Evolutionary conservation across 768 basidiomycete species (phyloP).

Genomic region (Lactifluus piperatus): DNA sequence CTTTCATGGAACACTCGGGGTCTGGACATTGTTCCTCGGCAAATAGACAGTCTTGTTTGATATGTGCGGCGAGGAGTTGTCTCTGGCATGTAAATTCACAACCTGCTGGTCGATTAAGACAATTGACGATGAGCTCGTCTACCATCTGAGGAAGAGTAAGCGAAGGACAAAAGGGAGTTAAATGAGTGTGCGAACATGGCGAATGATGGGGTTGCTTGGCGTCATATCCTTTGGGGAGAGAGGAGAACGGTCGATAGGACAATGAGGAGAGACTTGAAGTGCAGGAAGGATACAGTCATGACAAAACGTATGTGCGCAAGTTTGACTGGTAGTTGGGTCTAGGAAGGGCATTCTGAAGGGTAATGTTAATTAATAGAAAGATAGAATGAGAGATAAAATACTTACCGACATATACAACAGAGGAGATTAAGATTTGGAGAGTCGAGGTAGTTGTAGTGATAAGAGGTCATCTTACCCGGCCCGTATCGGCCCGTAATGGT

Average conservation of each 20-base stretch:
- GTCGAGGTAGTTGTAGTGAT: constrained; percentile 12
- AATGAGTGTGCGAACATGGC: constrained; percentile 44
- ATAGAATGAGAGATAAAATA: background rate
- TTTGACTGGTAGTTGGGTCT: constrained; percentile 62
- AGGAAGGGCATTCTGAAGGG: constrained; percentile 54
- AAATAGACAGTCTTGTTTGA: constrained; percentile 53
- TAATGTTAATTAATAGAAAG: background rate
- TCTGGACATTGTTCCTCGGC: constrained; percentile 44
- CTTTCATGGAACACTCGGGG: constrained; percentile 34
- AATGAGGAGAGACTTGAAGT: constrained; percentile 56
- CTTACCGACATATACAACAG: constrained; percentile 21
- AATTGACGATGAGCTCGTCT: constrained; percentile 72
- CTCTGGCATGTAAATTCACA: constrained; percentile 59
- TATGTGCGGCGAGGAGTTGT: constrained; percentile 53
- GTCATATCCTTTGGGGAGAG: constrained; percentile 48
- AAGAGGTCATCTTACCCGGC: background rate
- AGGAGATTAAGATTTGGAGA: constrained; percentile 16
- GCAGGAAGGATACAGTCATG: constrained; percentile 69
- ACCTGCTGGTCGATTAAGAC: constrained; percentile 49
- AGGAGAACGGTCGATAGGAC: constrained; percentile 77
- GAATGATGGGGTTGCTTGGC: constrained; percentile 67
- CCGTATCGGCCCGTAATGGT: too few relatives aligned
- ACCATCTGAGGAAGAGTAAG: constrained; percentile 46
- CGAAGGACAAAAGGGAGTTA: background rate
- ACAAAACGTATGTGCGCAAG: constrained; percentile 85